phyloP scores from a whole-genome alignment of 108 stramenopile genomes.

The Nannochloropsis oceanica region DNA sequence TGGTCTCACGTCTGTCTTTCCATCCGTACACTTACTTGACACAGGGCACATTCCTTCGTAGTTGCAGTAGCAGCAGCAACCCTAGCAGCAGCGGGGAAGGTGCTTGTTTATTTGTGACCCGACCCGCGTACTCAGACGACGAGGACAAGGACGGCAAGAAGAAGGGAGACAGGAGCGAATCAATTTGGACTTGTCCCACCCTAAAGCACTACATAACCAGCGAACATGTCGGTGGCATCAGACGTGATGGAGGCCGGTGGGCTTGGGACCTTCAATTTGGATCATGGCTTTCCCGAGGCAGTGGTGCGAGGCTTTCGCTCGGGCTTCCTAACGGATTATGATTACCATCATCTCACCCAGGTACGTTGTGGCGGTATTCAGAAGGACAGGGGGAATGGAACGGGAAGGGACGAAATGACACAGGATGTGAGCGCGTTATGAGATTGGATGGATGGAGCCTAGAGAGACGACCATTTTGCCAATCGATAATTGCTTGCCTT shows the following conservation, averaged over 20 bases:
- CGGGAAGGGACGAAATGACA: no score
- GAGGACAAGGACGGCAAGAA: no score
- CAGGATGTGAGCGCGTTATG: no score
- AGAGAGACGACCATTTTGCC: no score
- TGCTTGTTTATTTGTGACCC: background rate
- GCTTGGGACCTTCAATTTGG: slow-evolving; percentile 80
- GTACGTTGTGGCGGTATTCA: background rate
- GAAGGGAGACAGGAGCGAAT: no score
- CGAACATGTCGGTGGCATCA: background rate
- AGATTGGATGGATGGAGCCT: no score
- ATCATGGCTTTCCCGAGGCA: slow-evolving; percentile 88
- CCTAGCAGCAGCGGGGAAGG: background rate
- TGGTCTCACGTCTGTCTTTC: no score
- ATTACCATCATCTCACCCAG: slow-evolving; percentile 51
- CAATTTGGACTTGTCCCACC: background rate
- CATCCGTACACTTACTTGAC: no score
- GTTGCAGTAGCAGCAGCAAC: background rate
- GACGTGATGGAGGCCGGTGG: slow-evolving; percentile 48
- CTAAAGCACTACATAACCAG: background rate
- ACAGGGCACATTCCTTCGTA: background rate
- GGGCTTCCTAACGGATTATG: slow-evolving; percentile 73
- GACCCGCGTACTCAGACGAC: no score
- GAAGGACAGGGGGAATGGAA: background rate
- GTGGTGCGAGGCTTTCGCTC: slow-evolving; percentile 85
- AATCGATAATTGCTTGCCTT: no score